These are phyloP conservation scores for Lachancea cidri DNA, from an alignment of 805 yeast genomes.

Conservation along the genomic window DNA sequence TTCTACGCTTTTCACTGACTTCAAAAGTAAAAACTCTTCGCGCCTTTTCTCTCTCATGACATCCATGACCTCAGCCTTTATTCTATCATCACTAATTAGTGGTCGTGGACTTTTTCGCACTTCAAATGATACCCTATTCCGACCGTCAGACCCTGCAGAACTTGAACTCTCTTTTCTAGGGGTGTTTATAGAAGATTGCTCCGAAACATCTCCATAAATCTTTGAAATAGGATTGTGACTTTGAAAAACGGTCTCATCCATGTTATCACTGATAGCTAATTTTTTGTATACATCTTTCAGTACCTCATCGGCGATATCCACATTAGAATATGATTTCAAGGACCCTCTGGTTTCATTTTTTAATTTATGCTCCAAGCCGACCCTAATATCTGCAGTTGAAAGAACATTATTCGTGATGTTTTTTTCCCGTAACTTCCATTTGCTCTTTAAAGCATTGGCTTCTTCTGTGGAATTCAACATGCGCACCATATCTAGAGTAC, in stretches of 20 bases:
- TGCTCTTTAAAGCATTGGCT: constrained; percentile 11
- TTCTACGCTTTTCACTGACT: constrained; percentile 46
- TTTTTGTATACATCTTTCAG: constrained; percentile 27
- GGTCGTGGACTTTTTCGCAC: constrained; percentile 19
- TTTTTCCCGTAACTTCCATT: constrained; percentile 6
- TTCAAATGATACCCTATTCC: constrained; percentile 24
- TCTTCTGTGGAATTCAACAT: constrained; percentile 14
- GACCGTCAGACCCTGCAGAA: constrained; percentile 4
- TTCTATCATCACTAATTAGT: constrained; percentile 19
- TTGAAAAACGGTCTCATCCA: neutral
- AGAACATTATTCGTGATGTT: constrained; percentile 17
- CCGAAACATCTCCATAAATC: constrained; percentile 1
- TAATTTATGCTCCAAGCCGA: constrained; percentile 11
- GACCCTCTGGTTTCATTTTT: constrained; percentile 1
- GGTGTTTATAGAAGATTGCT: neutral
- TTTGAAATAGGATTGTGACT: constrained; percentile 4
- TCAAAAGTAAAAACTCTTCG: constrained; percentile 31
- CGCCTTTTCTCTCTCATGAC: constrained; percentile 28
- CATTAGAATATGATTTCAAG: constrained; percentile 7
- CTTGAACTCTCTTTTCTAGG: constrained; percentile 13
- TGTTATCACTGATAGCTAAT: constrained; percentile 13
- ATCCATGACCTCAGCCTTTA: constrained; percentile 18
- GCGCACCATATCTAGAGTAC: constrained; percentile 12
- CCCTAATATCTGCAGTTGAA: constrained; percentile 32
- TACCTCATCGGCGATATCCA: constrained; percentile 28